Evolutionary conservation across 2,329 filamentous ascomycete species (phyloP).

Genomic region (Paraconiothyrium sp.): DNA sequence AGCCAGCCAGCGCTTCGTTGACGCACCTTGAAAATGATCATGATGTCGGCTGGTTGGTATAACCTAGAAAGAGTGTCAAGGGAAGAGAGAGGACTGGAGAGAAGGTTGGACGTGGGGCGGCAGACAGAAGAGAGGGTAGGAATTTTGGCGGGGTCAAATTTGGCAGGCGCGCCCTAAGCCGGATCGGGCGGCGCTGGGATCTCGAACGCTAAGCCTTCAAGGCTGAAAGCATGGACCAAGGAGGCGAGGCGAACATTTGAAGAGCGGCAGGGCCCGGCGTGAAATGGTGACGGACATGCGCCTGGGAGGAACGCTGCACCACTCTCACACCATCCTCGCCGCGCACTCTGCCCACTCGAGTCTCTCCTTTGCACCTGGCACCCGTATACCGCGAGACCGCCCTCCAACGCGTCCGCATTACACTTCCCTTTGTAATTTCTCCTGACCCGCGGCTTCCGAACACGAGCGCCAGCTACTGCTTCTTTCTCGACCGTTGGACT

Average conservation of each 20-base stretch:
- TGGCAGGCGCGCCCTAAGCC: conserved; percentile 25
- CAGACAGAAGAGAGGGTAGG: conserved; percentile 20
- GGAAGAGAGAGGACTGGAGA: conserved; percentile 15
- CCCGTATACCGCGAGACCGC: not conserved
- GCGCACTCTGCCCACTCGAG: conserved; percentile 43
- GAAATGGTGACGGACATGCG: conserved; percentile 10
- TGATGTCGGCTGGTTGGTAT: conserved; percentile 47
- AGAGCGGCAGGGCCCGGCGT: not conserved
- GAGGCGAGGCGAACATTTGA: conserved; percentile 17
- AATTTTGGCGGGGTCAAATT: conserved; percentile 41
- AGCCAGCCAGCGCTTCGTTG: conserved; percentile 26
- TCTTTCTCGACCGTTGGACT: not conserved
- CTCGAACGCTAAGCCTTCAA: conserved; percentile 12
- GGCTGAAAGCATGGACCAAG: conserved; percentile 1
- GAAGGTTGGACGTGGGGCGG: conserved; percentile 11
- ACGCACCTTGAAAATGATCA: conserved; percentile 68
- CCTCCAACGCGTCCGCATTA: conserved; percentile 19
- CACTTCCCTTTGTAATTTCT: conserved; percentile 20
- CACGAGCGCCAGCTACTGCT: not conserved
- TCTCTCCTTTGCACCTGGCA: conserved; percentile 40
- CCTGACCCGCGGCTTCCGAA: conserved; percentile 14
- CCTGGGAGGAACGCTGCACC: conserved; percentile 26
- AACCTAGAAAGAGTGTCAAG: conserved; percentile 18
- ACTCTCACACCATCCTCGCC: conserved; percentile 43
- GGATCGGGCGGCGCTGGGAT: conserved; percentile 1